Conservation (phyloP, 1,284 basidiomycete species). For the Ganoderma multipileum region DNA sequence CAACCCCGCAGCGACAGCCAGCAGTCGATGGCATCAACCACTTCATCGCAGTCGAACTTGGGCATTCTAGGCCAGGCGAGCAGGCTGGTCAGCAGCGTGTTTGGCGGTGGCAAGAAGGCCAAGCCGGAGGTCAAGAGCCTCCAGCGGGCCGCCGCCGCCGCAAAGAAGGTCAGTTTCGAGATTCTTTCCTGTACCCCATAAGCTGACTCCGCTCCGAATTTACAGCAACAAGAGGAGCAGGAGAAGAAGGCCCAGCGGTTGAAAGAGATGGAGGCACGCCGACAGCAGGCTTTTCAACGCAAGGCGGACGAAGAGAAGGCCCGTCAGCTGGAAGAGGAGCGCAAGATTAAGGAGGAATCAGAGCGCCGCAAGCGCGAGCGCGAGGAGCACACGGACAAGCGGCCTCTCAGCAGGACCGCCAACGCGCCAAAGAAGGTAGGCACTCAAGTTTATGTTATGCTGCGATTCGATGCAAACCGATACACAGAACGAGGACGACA, state of each 20-base stretch:
- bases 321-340: constrained; percentile 68
- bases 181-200: too few species aligned
- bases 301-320: constrained; percentile 83
- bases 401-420: constrained; percentile 52
- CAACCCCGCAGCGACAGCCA: constrained; percentile 53
- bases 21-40: constrained; percentile 57
- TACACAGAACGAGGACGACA: constrained; percentile 58
- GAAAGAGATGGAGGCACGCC: constrained; percentile 82
- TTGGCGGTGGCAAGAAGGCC: constrained; percentile 73
- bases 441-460: background rate
- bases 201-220: background rate
- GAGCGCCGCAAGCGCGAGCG: constrained; percentile 78
- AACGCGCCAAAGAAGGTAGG: constrained; percentile 60
- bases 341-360: constrained; percentile 70
- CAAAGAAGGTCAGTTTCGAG: constrained; percentile 73
- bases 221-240: constrained; percentile 85
- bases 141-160: constrained; percentile 81
- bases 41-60: constrained; percentile 51
- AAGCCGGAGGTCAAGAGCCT: constrained; percentile 84
- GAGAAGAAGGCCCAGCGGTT: constrained; percentile 79
- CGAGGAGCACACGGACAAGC: constrained; percentile 76
- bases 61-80: constrained; percentile 74
- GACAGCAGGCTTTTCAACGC: constrained; percentile 72
- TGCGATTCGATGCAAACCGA: background rate
- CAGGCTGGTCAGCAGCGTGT: constrained; percentile 66